Base-by-base conservation (phyloP, 768 basidiomycete species). In the Lepiota venenata region DNA sequence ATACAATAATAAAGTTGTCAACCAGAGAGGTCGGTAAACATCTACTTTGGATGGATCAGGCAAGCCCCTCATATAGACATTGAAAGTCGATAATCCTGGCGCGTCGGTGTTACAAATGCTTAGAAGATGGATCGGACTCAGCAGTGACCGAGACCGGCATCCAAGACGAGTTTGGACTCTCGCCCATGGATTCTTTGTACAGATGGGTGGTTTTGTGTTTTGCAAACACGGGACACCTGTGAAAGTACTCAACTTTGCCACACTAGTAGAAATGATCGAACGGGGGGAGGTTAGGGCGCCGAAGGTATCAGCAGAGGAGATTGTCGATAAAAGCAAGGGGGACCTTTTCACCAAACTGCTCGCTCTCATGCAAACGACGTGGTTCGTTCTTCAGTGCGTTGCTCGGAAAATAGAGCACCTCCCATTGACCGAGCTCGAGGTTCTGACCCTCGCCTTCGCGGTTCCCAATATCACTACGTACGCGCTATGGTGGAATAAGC, bases 401-500 rank as follows among this genome's bases (percentile, higher is more conserved):
- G 51, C 32, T 15, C 55, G 20, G 16, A 49, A 11, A 20, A 8
- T 14, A 6, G 35, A 18, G 4, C 47, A 21, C 20, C 15, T 36
- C 25, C 29, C 36, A 21, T 22, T 47, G 21, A 56, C 38, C 7
- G 22, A 56, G 36, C 29, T 56, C 15, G 58, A 59, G 37, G 43
- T 59, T 8, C 40, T 45, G 11, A 57, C 56, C 18, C 47, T 60
- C n/a, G 52, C 52, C 1, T 55, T 43, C 22, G 51, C 51, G 6
- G 29, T 43, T 10, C 36, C 49, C 32, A 57, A 57, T 36, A 16
- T 25, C n/a, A 25, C 46, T 10, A 47, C 50, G 37, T 57, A 55
- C 18, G 18, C 32, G 7, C 35, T 60, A n/a, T 57, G 56, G 59
- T 57, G 59, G 59, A n/a, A 57, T 14, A 60, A 60, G 32, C 59